These are phyloP conservation scores for Trichoderma sp. DNA, from an alignment of 2,329 filamentous ascomycete species.

Conservation along the genomic window DNA sequence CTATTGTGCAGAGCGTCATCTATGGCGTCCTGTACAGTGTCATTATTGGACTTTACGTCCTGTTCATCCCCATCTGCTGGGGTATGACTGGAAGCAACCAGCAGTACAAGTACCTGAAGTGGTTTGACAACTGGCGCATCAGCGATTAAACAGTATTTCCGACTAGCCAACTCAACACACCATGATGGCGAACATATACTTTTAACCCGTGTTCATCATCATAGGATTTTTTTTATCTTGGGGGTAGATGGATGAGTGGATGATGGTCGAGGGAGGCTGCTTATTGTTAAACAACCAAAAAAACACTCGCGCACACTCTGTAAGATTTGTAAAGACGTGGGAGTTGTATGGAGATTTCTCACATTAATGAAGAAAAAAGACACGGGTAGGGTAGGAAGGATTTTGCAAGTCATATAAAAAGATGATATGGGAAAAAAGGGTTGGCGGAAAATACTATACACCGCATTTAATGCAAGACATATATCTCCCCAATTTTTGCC, in stretches of 20 bases:
- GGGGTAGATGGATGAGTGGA: neutral
- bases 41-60: conserved; percentile 79
- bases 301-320: neutral
- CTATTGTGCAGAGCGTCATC: conserved; percentile 64
- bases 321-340: conserved; percentile 24
- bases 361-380: conserved; percentile 26
- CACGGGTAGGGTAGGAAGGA: conserved; percentile 16
- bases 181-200: neutral
- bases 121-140: conserved; percentile 86
- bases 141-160: conserved; percentile 53
- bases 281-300: neutral
- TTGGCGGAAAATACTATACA: conserved; percentile 26
- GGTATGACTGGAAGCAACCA: conserved; percentile 86
- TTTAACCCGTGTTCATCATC: neutral
- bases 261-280: conserved; percentile 12
- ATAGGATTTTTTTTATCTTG: neutral
- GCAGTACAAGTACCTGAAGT: conserved; percentile 90
- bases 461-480: conserved; percentile 35
- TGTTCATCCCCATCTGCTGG: conserved; percentile 93
- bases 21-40: conserved; percentile 73
- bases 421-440: conserved; percentile 21
- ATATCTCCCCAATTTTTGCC: conserved; percentile 25
- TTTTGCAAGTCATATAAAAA: conserved; percentile 17
- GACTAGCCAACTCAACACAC: neutral
- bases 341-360: conserved; percentile 26